Conservation (phyloP, 306 rosid genomes). For the Malus fusca region DNA sequence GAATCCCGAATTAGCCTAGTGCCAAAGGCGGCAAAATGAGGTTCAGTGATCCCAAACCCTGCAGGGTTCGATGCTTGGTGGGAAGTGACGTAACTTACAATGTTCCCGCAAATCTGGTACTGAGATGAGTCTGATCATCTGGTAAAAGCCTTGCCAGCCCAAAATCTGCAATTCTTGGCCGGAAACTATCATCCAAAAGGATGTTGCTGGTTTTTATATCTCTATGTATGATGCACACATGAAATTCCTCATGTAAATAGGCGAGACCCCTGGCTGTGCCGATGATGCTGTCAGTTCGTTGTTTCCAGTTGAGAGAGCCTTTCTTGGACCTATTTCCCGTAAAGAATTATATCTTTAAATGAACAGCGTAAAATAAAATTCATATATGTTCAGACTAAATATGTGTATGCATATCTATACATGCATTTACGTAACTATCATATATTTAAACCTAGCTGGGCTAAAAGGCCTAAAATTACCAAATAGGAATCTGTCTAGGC, state of each 20-base stretch:
- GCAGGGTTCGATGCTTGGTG: not conserved
- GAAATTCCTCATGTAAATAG: conserved; percentile 68
- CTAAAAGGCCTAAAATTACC: conserved; percentile 26
- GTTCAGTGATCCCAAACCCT: not conserved
- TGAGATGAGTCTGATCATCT: conserved; percentile 48
- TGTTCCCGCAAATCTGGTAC: conserved; percentile 70
- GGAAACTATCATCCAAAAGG: conserved; percentile 55
- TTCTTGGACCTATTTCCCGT: conserved; percentile 31
- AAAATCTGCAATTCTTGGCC: conserved; percentile 60
- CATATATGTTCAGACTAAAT: too few species aligned
- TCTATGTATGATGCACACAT: conserved; percentile 67
- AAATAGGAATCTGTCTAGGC: conserved; percentile 59
- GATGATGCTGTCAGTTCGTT: conserved; percentile 43
- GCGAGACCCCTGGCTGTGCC: conserved; percentile 65
- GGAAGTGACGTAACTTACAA: conserved; percentile 31
- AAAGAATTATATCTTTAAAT: not conserved
- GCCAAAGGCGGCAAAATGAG: too few species aligned
- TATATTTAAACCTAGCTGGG: not conserved
- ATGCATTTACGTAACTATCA: not conserved
- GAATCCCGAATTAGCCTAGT: too few species aligned
- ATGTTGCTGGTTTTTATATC: conserved; percentile 65
- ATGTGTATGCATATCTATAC: not conserved
- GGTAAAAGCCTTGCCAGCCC: conserved; percentile 73
- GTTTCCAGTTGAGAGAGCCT: conserved; percentile 54
- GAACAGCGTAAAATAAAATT: not conserved